These are phyloP conservation scores for Haplographium delicatum DNA, from an alignment of 495 filamentous ascomycete species.

Conservation along the genomic window DNA sequence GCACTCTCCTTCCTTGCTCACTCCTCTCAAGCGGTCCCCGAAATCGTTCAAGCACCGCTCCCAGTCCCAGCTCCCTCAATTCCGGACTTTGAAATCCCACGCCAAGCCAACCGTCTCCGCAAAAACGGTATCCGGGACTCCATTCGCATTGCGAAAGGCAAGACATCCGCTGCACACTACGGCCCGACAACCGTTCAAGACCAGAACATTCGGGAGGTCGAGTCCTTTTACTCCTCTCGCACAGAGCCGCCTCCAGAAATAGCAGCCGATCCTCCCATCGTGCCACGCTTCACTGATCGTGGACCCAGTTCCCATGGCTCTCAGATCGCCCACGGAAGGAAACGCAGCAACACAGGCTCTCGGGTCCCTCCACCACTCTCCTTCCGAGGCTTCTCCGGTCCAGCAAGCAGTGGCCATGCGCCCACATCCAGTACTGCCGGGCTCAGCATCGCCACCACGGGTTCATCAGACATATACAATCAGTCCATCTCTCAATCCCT, in stretches of 20 bases:
- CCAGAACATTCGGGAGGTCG: slow-evolving; percentile 19
- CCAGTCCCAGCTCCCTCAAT: slow-evolving; percentile 44
- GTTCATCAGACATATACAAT: slow-evolving; percentile 55
- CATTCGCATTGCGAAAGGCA: slow-evolving; percentile 78
- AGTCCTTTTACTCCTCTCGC: slow-evolving; percentile 28
- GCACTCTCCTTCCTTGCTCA: slow-evolving; percentile 91
- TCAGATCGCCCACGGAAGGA: slow-evolving; percentile 58
- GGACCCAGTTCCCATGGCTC: slow-evolving; percentile 12
- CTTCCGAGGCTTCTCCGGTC: slow-evolving; percentile 70
- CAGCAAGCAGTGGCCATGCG: slow-evolving; percentile 46
- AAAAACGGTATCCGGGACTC: slow-evolving; percentile 79
- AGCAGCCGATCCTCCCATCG: slow-evolving; percentile 69
- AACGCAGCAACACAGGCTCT: slow-evolving; percentile 78
- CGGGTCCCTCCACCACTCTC: slow-evolving; percentile 58
- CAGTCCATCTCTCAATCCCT: too few relatives aligned
- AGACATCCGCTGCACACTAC: slow-evolving; percentile 15
- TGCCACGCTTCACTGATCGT: slow-evolving; percentile 67
- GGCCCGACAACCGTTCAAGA: slow-evolving; percentile 25
- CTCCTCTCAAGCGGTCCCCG: slow-evolving; percentile 66
- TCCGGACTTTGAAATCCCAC: slow-evolving; percentile 44
- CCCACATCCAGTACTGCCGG: slow-evolving; percentile 47
- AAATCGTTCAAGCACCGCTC: slow-evolving; percentile 55
- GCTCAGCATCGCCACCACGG: slow-evolving; percentile 43
- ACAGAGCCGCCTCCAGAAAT: slow-evolving; percentile 24
- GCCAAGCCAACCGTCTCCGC: slow-evolving; percentile 31